phyloP scores from a whole-genome alignment of 495 filamentous ascomycete genomes.

The Penicillium simplicissimum region DNA sequence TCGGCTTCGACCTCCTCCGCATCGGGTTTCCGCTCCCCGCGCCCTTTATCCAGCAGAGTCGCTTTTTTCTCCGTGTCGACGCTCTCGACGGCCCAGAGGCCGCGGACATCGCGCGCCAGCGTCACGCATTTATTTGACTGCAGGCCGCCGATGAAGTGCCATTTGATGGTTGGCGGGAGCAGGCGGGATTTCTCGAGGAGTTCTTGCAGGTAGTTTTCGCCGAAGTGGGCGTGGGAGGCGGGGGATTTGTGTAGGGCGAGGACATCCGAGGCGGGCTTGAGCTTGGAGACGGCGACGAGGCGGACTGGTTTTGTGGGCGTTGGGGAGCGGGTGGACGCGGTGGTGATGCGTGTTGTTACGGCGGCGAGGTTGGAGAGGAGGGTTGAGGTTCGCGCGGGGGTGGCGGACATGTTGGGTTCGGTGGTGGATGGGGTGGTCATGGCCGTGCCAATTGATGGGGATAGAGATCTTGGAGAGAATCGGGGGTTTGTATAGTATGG shows the following conservation, averaged over 20 bases:
- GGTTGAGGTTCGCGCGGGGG: conserved; percentile 37
- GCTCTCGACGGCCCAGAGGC: conserved; percentile 90
- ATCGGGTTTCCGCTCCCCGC: conserved; percentile 49
- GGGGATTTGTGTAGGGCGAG: conserved; percentile 71
- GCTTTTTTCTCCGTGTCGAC: conserved; percentile 89
- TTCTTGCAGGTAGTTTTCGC: conserved; percentile 97
- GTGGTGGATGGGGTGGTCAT: conserved; percentile 27
- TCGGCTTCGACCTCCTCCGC: conserved; percentile 13
- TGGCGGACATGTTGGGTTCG: conserved; percentile 35
- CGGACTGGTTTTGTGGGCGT: conserved; percentile 51
- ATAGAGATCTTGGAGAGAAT: neutral
- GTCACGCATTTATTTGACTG: conserved; percentile 90
- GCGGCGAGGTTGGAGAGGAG: conserved; percentile 42
- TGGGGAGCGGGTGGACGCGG: conserved; percentile 25
- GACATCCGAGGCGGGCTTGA: conserved; percentile 88
- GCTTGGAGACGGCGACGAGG: conserved; percentile 89
- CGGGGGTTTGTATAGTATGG: neutral
- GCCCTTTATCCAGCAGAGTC: conserved; percentile 72
- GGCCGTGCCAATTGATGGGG: neutral
- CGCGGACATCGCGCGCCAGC: conserved; percentile 78
- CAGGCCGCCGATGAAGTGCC: conserved; percentile 95
- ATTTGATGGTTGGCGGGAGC: conserved; percentile 76
- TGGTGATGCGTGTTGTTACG: conserved; percentile 37
- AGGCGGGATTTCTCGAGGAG: conserved; percentile 79
- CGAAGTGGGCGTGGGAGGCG: conserved; percentile 73